Percentiles rank a stretch among this genome's conserved stretches.
These are phyloP conservation scores for Myrica gale DNA, from an alignment of 306 rosid genomes.

Conservation along the genomic window DNA sequence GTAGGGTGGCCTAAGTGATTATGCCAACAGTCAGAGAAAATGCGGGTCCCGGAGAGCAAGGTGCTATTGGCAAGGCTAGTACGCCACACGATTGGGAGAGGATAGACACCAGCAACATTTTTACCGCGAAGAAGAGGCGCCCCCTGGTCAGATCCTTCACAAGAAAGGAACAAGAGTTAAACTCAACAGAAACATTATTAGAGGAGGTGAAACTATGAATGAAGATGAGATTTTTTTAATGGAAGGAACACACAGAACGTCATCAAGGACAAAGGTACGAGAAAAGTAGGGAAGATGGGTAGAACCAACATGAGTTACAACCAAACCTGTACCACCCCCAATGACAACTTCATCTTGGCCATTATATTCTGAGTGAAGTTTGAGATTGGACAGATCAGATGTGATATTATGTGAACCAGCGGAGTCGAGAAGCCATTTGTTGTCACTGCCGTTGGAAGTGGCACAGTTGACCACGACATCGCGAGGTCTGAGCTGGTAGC, in stretches of 20 bases:
- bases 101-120: background rate
- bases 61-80: no score
- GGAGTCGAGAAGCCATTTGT: no score
- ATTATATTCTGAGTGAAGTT: no score
- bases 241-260: background rate
- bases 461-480: no score
- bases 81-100: background rate
- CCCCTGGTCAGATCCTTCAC: slow-evolving; percentile 1
- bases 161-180: background rate
- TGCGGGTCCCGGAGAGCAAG: no score
- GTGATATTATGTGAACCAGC: no score
- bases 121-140: background rate
- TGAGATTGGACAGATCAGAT: no score
- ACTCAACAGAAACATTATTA: slow-evolving; percentile 7
- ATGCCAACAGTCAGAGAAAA: no score
- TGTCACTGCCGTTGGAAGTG: no score
- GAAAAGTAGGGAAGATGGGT: background rate
- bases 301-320: background rate
- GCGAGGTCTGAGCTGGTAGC: no score
- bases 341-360: no score
- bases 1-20: no score
- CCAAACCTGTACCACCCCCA: background rate
- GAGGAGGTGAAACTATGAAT: background rate
- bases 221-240: background rate
- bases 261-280: background rate